Conservation (phyloP, 208 protist species). For the Leishmania arabica region DNA sequence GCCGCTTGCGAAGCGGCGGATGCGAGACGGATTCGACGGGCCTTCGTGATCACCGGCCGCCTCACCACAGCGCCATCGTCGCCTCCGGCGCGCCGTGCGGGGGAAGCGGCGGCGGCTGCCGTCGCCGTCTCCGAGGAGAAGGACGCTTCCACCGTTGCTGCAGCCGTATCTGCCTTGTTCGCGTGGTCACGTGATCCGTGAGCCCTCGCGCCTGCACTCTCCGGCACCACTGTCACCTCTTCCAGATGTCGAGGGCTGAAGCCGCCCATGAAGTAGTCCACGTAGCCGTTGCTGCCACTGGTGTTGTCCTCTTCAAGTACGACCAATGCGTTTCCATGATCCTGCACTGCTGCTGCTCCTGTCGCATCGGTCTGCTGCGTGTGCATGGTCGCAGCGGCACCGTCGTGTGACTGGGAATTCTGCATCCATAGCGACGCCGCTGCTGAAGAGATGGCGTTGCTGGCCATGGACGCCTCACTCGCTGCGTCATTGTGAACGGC, state of each 20-base stretch:
- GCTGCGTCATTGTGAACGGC: background rate
- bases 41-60: conserved; percentile 49
- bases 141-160: background rate
- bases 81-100: background rate
- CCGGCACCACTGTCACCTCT: conserved; percentile 6
- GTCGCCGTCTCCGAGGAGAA: conserved; percentile 2
- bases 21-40: conserved; percentile 49
- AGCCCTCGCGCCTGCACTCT: background rate
- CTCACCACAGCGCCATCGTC: background rate
- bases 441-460: conserved; percentile 5
- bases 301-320: conserved; percentile 4
- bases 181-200: background rate
- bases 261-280: conserved; percentile 21
- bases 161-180: background rate
- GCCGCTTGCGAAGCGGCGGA: conserved; percentile 33
- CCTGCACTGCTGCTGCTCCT: background rate
- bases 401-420: background rate
- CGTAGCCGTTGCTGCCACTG: background rate
- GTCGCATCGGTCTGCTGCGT: conserved; percentile 3
- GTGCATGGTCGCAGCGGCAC: conserved; percentile 9
- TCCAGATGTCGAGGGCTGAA: conserved; percentile 12
- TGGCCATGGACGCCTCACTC: background rate
- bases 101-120: background rate
- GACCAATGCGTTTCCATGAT: conserved; percentile 6
- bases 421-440: conserved; percentile 15